Evolutionary conservation across 768 basidiomycete genomes (phyloP).

Genomic region (Serpula lacrymans): DNA sequence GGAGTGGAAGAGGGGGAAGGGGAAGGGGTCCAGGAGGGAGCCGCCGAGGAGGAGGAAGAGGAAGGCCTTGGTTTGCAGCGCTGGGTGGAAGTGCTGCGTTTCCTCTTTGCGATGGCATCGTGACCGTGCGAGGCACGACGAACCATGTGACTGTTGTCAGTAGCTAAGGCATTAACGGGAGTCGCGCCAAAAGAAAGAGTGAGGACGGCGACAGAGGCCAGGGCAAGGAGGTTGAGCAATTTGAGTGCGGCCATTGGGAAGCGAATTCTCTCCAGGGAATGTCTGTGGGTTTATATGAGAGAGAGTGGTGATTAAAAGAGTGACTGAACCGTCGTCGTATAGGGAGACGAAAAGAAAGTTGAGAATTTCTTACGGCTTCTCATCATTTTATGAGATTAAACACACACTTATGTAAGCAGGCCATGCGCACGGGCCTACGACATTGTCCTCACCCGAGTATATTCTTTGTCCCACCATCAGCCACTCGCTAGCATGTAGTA

Average conservation of each 20-base stretch:
- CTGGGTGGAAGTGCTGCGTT: slow-evolving; percentile 29
- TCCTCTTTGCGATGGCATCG: slow-evolving; percentile 47
- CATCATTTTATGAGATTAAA: no score
- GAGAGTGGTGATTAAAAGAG: slow-evolving; percentile 2
- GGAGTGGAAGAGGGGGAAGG: slow-evolving; percentile 14
- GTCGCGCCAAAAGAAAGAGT: slow-evolving; percentile 44
- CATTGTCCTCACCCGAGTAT: no score
- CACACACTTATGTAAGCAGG: no score
- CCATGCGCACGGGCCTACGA: no score
- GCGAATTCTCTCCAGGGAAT: no score
- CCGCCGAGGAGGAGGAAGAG: slow-evolving; percentile 15
- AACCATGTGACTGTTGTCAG: slow-evolving; percentile 32
- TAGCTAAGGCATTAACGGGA: slow-evolving; percentile 51
- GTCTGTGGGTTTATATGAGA: no score
- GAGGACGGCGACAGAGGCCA: slow-evolving; percentile 57
- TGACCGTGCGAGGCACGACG: slow-evolving; percentile 48
- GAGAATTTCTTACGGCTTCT: no score
- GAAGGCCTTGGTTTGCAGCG: slow-evolving; percentile 58
- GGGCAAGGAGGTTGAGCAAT: slow-evolving; percentile 54
- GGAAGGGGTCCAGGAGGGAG: slow-evolving; percentile 6
- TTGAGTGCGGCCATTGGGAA: slow-evolving; percentile 45
- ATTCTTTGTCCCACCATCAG: no score
- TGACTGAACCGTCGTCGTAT: slow-evolving; percentile 2
- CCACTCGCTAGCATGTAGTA: no score
- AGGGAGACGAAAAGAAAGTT: no score